These are phyloP conservation scores for Penicillium psychrosexuale DNA, from an alignment of 2,329 filamentous ascomycete genomes.

Conservation along the genomic window DNA sequence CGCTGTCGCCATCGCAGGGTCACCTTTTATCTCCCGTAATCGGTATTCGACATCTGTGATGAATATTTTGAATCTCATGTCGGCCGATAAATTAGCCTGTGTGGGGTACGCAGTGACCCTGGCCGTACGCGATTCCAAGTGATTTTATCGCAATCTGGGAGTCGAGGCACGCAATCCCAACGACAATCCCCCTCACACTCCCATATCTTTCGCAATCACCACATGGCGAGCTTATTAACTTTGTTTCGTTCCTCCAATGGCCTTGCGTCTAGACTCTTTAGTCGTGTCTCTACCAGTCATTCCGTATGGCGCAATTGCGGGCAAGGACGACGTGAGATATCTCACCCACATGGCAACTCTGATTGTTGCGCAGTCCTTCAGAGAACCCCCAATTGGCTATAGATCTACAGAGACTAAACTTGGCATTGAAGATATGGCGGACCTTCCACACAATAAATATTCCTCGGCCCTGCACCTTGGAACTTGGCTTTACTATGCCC, in stretches of 20 bases:
- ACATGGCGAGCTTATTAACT: background rate
- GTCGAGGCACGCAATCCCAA: constrained; percentile 10
- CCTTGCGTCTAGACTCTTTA: background rate
- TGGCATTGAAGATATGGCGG: background rate
- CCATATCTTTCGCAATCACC: background rate
- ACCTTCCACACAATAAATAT: constrained; percentile 8
- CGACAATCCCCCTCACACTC: background rate
- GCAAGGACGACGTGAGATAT: constrained; percentile 9
- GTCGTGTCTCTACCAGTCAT: background rate
- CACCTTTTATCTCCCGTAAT: background rate
- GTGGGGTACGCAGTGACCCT: background rate
- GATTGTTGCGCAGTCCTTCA: background rate
- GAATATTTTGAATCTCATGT: background rate
- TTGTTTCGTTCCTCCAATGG: background rate
- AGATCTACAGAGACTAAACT: background rate
- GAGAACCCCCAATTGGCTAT: background rate
- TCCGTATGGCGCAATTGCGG: constrained; percentile 10
- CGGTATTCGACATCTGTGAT: background rate
- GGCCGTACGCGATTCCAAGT: constrained; percentile 1
- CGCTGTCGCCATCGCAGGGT: background rate
- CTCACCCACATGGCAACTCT: constrained; percentile 1
- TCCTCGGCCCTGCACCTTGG: background rate
- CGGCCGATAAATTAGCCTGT: constrained; percentile 2
- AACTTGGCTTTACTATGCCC: constrained; percentile 1
- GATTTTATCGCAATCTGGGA: constrained; percentile 5